Percentiles rank a stretch among this genome's conserved stretches.
Evolutionary conservation across 495 filamentous ascomycete species (phyloP).

Genomic region (Xylaria flabelliformis): DNA sequence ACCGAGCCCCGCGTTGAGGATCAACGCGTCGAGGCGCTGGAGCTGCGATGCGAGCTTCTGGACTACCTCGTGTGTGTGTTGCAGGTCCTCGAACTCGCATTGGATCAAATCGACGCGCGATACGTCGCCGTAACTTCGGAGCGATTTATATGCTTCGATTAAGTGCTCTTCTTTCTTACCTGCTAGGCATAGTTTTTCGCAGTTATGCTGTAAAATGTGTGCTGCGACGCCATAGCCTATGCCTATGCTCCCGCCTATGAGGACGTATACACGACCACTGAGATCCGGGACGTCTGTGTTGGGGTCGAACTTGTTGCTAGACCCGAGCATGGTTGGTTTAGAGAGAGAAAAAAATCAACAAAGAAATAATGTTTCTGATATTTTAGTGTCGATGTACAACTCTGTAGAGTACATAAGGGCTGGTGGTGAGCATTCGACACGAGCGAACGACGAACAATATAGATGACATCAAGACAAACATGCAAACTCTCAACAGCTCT

Average conservation of each 20-base stretch:
- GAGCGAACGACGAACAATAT: background rate
- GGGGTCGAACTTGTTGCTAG: slow-evolving; percentile 54
- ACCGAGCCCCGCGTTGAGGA: slow-evolving; percentile 50
- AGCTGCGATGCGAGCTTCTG: slow-evolving; percentile 42
- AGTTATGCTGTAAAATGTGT: slow-evolving; percentile 59
- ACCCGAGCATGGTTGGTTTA: too few relatives aligned
- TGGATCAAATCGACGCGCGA: slow-evolving; percentile 51
- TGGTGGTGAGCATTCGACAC: background rate
- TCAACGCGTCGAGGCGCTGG: slow-evolving; percentile 49
- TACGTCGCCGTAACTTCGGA: slow-evolving; percentile 48
- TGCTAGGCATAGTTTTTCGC: slow-evolving; percentile 53
- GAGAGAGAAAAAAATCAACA: background rate
- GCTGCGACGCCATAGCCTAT: slow-evolving; percentile 57
- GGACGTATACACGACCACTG: slow-evolving; percentile 47
- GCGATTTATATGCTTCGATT: slow-evolving; percentile 44
- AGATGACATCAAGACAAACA: slow-evolving; percentile 12
- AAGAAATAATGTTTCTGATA: background rate
- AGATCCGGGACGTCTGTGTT: slow-evolving; percentile 37
- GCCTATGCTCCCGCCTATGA: slow-evolving; percentile 53
- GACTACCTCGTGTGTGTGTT: slow-evolving; percentile 49
- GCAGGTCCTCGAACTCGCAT: slow-evolving; percentile 50
- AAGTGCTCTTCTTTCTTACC: slow-evolving; percentile 57
- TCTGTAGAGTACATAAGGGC: background rate
- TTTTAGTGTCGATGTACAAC: background rate
- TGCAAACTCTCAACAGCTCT: background rate